Conservation (phyloP, 139 green algal genomes). For the Chlorella sp. region DNA sequence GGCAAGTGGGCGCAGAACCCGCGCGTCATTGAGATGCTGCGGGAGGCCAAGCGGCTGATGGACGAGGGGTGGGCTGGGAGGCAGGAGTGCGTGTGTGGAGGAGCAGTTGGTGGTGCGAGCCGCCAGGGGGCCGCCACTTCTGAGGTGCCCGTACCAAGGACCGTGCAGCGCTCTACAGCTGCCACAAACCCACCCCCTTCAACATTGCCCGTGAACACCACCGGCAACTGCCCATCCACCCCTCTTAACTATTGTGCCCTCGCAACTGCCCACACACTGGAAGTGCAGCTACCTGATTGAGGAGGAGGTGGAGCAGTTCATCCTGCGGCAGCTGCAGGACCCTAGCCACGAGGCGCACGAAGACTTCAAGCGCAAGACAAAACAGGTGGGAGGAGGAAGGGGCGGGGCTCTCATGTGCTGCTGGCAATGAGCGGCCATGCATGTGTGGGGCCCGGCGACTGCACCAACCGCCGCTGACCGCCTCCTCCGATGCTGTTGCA, state of each 20-base stretch:
- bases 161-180: too few relatives aligned
- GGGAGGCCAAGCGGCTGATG: constrained; percentile 60
- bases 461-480: too few relatives aligned
- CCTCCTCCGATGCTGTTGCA: too few relatives aligned
- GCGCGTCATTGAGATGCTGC: constrained; percentile 65
- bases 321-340: constrained; percentile 53
- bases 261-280: not conserved
- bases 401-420: too few relatives aligned
- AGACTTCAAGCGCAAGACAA: constrained; percentile 42
- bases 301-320: constrained; percentile 56
- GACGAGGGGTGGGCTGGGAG: constrained; percentile 48
- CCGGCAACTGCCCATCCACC: not conserved
- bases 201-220: not conserved
- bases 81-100: not conserved
- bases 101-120: too few relatives aligned
- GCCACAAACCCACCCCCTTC: not conserved
- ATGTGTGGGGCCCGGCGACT: too few relatives aligned
- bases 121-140: too few relatives aligned
- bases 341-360: constrained; percentile 33
- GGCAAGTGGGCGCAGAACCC: constrained; percentile 64
- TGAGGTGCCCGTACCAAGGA: too few relatives aligned
- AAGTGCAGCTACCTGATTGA: constrained; percentile 48
- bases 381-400: too few relatives aligned
- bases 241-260: not conserved
- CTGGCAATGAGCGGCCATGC: too few relatives aligned